Evolutionary conservation across 495 filamentous ascomycete genomes (phyloP).

Genomic region (Xylaria intraflava): DNA sequence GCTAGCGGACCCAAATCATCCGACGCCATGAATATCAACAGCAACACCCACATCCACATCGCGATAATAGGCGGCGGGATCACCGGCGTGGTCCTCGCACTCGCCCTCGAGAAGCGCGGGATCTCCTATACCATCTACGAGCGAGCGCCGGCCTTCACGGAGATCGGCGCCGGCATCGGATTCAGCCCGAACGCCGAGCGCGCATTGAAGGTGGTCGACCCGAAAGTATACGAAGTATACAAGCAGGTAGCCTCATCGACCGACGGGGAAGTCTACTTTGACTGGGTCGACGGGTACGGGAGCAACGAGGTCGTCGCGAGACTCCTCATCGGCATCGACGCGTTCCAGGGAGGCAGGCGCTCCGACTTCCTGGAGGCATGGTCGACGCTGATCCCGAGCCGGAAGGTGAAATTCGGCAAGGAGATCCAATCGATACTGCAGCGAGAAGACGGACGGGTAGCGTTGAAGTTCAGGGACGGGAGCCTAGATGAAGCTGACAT

Average conservation of each 20-base stretch:
- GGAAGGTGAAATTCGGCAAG: conserved; percentile 29
- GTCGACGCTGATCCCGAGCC: conserved; percentile 22
- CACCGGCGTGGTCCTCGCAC: conserved; percentile 50
- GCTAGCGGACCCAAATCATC: neutral
- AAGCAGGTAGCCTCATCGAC: conserved; percentile 35
- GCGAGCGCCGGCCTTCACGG: conserved; percentile 43
- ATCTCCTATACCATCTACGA: conserved; percentile 51
- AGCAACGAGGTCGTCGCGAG: conserved; percentile 27
- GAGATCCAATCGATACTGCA: conserved; percentile 17
- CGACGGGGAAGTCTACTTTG: conserved; percentile 35
- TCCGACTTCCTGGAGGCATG: conserved; percentile 40
- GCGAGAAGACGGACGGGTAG: conserved; percentile 9
- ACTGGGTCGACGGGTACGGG: conserved; percentile 33
- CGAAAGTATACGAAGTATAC: conserved; percentile 25
- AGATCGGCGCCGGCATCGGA: conserved; percentile 55
- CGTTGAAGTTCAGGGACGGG: conserved; percentile 31
- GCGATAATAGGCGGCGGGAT: conserved; percentile 59
- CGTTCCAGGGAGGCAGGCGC: conserved; percentile 37
- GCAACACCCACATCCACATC: conserved; percentile 26
- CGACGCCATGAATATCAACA: neutral
- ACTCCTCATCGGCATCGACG: conserved; percentile 32
- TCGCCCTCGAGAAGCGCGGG: conserved; percentile 46
- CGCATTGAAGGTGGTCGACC: conserved; percentile 46
- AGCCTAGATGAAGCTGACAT: conserved; percentile 26
- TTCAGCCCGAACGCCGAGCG: conserved; percentile 53